These are phyloP conservation scores for Clohesyomyces aquaticus DNA, from an alignment of 495 filamentous ascomycete species.

Conservation along the genomic window DNA sequence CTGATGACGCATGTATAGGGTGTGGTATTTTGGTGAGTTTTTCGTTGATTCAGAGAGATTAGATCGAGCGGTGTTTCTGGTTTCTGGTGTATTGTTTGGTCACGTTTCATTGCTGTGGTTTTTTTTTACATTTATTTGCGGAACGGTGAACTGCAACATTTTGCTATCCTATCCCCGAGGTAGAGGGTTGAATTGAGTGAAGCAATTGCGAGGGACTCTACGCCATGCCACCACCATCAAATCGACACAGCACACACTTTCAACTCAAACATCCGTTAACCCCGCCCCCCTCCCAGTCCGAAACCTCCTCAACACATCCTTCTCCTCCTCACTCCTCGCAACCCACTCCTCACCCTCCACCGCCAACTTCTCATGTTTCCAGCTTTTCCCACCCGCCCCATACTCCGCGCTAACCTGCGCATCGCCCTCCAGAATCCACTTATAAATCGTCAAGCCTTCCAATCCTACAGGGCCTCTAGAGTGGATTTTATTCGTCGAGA, in stretches of 20 bases:
- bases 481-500: slow-evolving; percentile 98
- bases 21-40: too few species aligned
- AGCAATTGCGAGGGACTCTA: too few species aligned
- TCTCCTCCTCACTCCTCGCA: slow-evolving; percentile 39
- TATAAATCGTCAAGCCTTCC: slow-evolving; percentile 95
- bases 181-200: too few species aligned
- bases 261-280: background rate
- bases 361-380: slow-evolving; percentile 67
- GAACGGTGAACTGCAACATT: too few species aligned
- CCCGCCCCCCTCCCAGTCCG: slow-evolving; percentile 16
- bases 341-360: slow-evolving; percentile 30
- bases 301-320: slow-evolving; percentile 36
- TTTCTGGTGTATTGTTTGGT: too few species aligned
- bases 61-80: too few species aligned
- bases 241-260: background rate
- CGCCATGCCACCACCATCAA: background rate
- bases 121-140: too few species aligned
- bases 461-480: slow-evolving; percentile 90
- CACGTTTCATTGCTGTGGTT: too few species aligned
- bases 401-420: slow-evolving; percentile 79
- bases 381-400: slow-evolving; percentile 69
- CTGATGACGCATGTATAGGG: too few species aligned
- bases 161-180: too few species aligned
- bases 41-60: too few species aligned
- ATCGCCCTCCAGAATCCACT: slow-evolving; percentile 81